Evolutionary conservation across 2,329 filamentous ascomycete genomes (phyloP).

Genomic region (Saccharata proteae): DNA sequence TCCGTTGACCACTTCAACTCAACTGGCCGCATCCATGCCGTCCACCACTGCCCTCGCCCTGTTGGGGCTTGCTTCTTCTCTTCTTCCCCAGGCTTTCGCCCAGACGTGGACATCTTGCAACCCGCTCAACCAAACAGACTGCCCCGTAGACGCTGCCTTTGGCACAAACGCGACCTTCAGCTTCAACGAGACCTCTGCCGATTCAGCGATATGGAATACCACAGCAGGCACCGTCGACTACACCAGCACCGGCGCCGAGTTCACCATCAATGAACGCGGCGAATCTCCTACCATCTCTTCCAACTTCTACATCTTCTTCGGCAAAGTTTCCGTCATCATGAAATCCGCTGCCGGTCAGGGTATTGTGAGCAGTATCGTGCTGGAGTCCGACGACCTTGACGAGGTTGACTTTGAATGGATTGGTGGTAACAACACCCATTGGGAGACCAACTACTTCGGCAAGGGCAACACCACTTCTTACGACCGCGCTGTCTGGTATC

Average conservation of each 20-base stretch:
- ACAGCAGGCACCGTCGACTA: constrained; percentile 55
- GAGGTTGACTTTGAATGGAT: constrained; percentile 42
- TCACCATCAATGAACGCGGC: constrained; percentile 57
- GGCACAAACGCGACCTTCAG: constrained; percentile 43
- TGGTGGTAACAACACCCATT: constrained; percentile 25
- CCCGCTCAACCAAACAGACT: constrained; percentile 55
- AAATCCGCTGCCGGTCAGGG: constrained; percentile 37
- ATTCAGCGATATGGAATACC: constrained; percentile 47
- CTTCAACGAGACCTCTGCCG: constrained; percentile 39
- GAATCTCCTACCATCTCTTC: constrained; percentile 69
- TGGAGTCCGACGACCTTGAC: constrained; percentile 40
- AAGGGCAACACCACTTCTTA: constrained; percentile 42
- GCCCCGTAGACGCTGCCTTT: constrained; percentile 60
- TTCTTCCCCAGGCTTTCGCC: constrained; percentile 40
- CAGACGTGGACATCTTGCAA: constrained; percentile 73
- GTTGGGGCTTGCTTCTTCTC: constrained; percentile 22
- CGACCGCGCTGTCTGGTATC: constrained; percentile 31
- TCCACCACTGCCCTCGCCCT: constrained; percentile 21
- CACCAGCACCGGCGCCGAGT: constrained; percentile 51
- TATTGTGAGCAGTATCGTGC: constrained; percentile 38
- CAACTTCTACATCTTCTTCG: constrained; percentile 43
- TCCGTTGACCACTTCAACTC: constrained; percentile 5
- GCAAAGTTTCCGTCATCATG: constrained; percentile 36
- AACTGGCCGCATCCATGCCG: too few species aligned
- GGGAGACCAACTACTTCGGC: constrained; percentile 43